A percentile compares a stretch with the other conserved stretches of the same genome.
Conservation (phyloP, 805 yeast genomes). For the Metschnikowia arizonensis region DNA sequence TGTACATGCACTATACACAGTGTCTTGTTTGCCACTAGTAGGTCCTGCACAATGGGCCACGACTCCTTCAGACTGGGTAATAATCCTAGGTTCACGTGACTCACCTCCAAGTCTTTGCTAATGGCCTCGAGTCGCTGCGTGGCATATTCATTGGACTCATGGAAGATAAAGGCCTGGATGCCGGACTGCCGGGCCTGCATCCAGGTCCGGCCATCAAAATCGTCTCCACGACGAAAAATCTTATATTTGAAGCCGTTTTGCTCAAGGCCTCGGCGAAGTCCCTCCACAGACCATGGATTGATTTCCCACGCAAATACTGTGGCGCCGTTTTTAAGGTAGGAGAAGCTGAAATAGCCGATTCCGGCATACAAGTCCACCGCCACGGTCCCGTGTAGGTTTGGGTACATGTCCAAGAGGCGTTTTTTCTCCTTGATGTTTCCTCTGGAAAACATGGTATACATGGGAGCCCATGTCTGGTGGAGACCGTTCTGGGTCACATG, state of each 20-base stretch:
- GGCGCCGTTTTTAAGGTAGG: constrained; percentile 58
- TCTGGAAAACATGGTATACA: constrained; percentile 80
- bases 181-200: constrained; percentile 11
- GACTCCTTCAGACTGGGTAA: constrained; percentile 66
- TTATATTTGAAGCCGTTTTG: constrained; percentile 35
- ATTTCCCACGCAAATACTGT: constrained; percentile 73
- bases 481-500: constrained; percentile 66
- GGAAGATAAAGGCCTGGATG: constrained; percentile 47
- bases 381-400: constrained; percentile 33
- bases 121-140: constrained; percentile 33
- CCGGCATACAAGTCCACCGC: constrained; percentile 78
- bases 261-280: constrained; percentile 53
- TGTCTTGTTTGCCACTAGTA: neutral
- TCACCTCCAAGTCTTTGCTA: constrained; percentile 20
- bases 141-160: constrained; percentile 59
- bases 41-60: constrained; percentile 42
- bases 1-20: constrained; percentile 56
- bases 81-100: constrained; percentile 74
- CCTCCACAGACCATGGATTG: constrained; percentile 81
- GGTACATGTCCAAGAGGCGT: constrained; percentile 48
- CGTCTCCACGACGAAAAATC: constrained; percentile 6
- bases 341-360: constrained; percentile 76
- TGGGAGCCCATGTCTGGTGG: constrained; percentile 78
- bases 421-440: constrained; percentile 83
- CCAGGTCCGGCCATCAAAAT: neutral